A percentile compares a stretch with the other conserved stretches of the same genome.
phyloP scores from a whole-genome alignment of 2,329 filamentous ascomycete species.

The Penicillium digitatum region DNA sequence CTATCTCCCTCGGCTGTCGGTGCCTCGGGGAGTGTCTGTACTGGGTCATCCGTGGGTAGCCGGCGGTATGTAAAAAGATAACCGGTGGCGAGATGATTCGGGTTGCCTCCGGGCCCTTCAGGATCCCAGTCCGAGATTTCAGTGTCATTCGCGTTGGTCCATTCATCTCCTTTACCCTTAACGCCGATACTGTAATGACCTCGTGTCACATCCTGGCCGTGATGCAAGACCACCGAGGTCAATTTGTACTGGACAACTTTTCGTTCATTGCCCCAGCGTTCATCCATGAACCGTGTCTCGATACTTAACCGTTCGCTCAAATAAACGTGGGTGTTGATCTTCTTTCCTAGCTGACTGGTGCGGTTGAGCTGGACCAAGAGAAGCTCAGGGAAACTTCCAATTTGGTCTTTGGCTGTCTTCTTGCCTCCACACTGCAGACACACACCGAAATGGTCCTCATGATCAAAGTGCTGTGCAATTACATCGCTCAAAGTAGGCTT shows the following conservation, averaged over 20 bases:
- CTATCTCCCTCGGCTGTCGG: background rate
- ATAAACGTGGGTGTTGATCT: background rate
- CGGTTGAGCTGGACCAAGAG: conserved; percentile 24
- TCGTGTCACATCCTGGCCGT: fast-evolving
- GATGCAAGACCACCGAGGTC: conserved; percentile 24
- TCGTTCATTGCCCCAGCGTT: background rate
- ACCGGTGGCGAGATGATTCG: background rate
- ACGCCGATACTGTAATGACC: conserved; percentile 27
- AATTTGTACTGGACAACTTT: conserved; percentile 24
- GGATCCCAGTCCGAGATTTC: background rate
- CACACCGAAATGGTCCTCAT: background rate
- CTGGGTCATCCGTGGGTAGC: background rate
- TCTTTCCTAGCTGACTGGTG: background rate
- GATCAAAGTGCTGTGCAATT: background rate
- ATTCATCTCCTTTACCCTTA: conserved; percentile 16
- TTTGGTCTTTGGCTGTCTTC: background rate
- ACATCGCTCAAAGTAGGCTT: background rate
- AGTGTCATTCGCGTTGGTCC: conserved; percentile 12
- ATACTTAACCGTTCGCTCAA: background rate
- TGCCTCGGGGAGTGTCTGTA: background rate
- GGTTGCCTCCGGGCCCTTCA: background rate
- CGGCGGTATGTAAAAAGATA: conserved; percentile 25
- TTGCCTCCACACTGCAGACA: conserved; percentile 6
- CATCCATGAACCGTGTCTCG: background rate
- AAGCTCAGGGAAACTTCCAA: conserved; percentile 17